Evolutionary conservation across 2,329 filamentous ascomycete genomes (phyloP).

Genomic region (Cladophialophora carrionii): DNA sequence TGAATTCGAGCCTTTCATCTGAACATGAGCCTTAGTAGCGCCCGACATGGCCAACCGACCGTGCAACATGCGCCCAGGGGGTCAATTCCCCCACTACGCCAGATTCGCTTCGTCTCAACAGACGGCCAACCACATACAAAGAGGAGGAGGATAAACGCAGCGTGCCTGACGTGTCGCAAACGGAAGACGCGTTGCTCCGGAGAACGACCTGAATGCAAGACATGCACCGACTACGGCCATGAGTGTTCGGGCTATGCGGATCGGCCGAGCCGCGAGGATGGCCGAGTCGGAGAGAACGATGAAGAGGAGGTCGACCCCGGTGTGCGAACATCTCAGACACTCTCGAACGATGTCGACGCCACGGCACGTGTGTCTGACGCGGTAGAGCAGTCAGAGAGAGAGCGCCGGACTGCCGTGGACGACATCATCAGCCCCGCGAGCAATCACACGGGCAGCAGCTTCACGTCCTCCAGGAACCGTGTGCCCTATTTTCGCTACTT

Average conservation of each 20-base stretch:
- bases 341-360: constrained; percentile 14
- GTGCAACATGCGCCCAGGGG: constrained; percentile 8
- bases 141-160: constrained; percentile 75
- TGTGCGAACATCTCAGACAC: constrained; percentile 21
- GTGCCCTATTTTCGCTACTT: constrained; percentile 92
- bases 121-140: constrained; percentile 81
- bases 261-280: constrained; percentile 22
- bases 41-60: constrained; percentile 10
- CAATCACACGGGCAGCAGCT: constrained; percentile 44
- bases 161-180: constrained; percentile 74
- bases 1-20: constrained; percentile 11
- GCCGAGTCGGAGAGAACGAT: constrained; percentile 26
- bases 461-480: constrained; percentile 58
- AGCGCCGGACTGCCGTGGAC: constrained; percentile 7
- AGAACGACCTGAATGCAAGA: constrained; percentile 72
- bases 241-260: constrained; percentile 70
- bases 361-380: background rate
- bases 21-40: constrained; percentile 24
- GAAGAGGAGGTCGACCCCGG: constrained; percentile 27
- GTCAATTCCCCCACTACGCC: constrained; percentile 40
- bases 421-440: constrained; percentile 42
- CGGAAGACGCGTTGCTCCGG: constrained; percentile 76
- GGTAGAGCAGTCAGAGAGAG: constrained; percentile 2
- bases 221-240: constrained; percentile 72
- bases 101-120: constrained; percentile 78